Conservation (phyloP, 2,329 filamentous ascomycete genomes). For the Arthrobotrys megalospora region DNA sequence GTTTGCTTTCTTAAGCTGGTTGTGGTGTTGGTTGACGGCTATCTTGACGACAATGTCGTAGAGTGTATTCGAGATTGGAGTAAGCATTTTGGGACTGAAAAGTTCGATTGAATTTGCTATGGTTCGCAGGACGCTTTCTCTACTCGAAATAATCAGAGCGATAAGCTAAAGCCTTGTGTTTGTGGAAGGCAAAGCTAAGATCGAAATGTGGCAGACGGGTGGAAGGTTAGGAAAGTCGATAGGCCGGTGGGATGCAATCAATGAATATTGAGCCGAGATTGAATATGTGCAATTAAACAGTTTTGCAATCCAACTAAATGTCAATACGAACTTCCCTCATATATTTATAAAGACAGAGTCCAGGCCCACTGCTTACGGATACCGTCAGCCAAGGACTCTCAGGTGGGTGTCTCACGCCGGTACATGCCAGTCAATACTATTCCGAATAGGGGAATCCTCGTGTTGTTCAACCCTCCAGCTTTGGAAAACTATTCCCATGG, state of each 20-base stretch:
- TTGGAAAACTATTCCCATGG: conserved; percentile 27
- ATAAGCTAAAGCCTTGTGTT: too few relatives aligned
- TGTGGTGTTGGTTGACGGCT: conserved; percentile 25
- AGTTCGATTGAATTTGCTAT: neutral
- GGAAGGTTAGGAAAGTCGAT: too few relatives aligned
- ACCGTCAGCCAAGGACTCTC: neutral
- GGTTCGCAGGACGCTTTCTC: too few relatives aligned
- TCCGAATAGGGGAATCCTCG: conserved; percentile 1
- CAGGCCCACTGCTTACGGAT: neutral
- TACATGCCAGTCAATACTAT: neutral
- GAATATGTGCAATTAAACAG: too few relatives aligned
- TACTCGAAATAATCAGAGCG: too few relatives aligned
- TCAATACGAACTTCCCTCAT: neutral
- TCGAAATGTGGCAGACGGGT: too few relatives aligned
- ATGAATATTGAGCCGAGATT: too few relatives aligned
- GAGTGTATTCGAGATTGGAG: conserved; percentile 22
- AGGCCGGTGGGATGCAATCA: too few relatives aligned
- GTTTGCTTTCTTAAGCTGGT: conserved; percentile 18
- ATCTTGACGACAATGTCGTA: conserved; percentile 34
- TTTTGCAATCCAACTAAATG: neutral
- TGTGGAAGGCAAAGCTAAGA: too few relatives aligned
- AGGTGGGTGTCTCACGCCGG: conserved; percentile 9
- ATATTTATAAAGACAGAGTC: conserved; percentile 1
- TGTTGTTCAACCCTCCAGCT: neutral
- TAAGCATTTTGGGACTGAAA: conserved; percentile 14